A percentile compares a stretch with the other conserved stretches of the same genome.
These are phyloP conservation scores for Pleurotus salmoneostramineus DNA, from an alignment of 768 basidiomycete species.

Conservation along the genomic window DNA sequence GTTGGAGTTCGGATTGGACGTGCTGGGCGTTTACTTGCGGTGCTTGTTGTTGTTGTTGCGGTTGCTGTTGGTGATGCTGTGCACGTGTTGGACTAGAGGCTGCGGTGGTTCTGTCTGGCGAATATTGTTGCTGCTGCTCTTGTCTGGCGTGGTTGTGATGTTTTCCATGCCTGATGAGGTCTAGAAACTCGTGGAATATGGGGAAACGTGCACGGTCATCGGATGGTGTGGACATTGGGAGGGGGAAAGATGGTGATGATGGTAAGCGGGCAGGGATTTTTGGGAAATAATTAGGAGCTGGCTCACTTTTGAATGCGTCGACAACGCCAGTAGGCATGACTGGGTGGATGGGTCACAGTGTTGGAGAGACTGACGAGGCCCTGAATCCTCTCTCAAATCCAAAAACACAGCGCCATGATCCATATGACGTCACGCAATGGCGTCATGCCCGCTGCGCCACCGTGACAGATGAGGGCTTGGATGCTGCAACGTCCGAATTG, in stretches of 20 bases:
- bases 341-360: conserved; percentile 8
- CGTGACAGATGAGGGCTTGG: neutral
- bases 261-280: conserved; percentile 7
- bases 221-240: conserved; percentile 10
- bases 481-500: neutral
- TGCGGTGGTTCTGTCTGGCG: neutral
- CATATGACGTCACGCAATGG: conserved; percentile 3
- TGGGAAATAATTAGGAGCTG: neutral
- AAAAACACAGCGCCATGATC: neutral
- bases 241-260: conserved; percentile 10
- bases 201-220: conserved; percentile 8
- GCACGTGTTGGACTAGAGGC: conserved; percentile 21
- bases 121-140: conserved; percentile 21
- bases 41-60: conserved; percentile 16
- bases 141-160: conserved; percentile 47
- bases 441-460: neutral
- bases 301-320: conserved; percentile 84
- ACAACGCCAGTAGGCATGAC: conserved; percentile 70
- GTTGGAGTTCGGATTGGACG: conserved; percentile 11
- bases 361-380: neutral
- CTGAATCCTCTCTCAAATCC: neutral
- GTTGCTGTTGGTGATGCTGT: conserved; percentile 21
- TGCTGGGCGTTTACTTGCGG: conserved; percentile 13
- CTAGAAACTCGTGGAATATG: conserved; percentile 32
- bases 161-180: conserved; percentile 82